These are phyloP conservation scores for Stachybotrys elegans DNA, from an alignment of 2,329 filamentous ascomycete species.

Conservation along the genomic window DNA sequence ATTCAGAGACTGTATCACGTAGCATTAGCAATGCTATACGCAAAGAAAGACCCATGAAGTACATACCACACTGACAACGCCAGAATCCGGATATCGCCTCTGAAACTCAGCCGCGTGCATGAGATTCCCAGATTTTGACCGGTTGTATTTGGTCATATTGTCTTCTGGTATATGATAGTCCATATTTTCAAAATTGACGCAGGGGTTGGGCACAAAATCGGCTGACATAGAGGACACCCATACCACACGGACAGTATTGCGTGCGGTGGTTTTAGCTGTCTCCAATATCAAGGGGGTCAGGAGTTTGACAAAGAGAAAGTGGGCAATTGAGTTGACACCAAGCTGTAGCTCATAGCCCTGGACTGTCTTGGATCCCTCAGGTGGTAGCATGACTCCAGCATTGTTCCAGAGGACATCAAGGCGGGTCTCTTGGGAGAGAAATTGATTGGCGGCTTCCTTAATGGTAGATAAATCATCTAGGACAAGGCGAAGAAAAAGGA, in stretches of 20 bases:
- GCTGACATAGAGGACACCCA: slow-evolving; percentile 24
- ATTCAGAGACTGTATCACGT: neutral
- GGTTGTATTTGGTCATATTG: slow-evolving; percentile 12
- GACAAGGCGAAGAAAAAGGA: no score
- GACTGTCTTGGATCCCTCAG: slow-evolving; percentile 26
- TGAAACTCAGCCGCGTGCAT: slow-evolving; percentile 7
- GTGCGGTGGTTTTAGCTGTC: slow-evolving; percentile 24
- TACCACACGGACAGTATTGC: slow-evolving; percentile 21
- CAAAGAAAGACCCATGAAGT: neutral
- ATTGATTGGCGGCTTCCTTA: slow-evolving; percentile 16
- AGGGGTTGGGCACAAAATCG: slow-evolving; percentile 6
- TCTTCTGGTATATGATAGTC: slow-evolving; percentile 10
- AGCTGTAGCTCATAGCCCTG: slow-evolving; percentile 36
- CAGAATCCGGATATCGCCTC: slow-evolving; percentile 7
- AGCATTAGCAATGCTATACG: neutral
- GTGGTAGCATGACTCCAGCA: slow-evolving; percentile 31
- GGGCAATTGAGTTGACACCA: slow-evolving; percentile 35
- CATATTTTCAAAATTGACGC: slow-evolving; percentile 16
- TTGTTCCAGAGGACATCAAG: slow-evolving; percentile 37
- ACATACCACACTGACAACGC: slow-evolving; percentile 12
- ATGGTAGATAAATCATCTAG: slow-evolving; percentile 27
- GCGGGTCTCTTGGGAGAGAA: slow-evolving; percentile 15
- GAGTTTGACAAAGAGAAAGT: slow-evolving; percentile 32
- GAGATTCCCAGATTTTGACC: slow-evolving; percentile 24
- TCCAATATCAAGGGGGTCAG: slow-evolving; percentile 27